Evolutionary conservation across 768 basidiomycete species (phyloP).

Genomic region (Collybia nuda): DNA sequence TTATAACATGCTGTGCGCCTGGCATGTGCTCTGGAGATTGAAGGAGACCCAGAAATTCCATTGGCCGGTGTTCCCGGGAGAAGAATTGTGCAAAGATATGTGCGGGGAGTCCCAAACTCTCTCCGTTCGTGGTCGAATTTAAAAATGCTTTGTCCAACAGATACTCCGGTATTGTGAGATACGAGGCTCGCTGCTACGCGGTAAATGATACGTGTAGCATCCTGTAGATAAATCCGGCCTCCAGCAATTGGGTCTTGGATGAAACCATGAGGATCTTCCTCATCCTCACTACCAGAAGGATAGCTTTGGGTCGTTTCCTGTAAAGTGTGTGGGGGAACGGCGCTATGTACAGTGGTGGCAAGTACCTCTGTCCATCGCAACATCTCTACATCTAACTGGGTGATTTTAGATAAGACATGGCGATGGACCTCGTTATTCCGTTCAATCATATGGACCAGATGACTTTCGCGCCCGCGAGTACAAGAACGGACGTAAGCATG

Average conservation of each 20-base stretch:
- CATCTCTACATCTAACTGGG: slow-evolving; percentile 38
- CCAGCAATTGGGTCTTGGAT: slow-evolving; percentile 66
- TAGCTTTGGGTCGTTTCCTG: slow-evolving; percentile 39
- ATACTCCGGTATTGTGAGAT: slow-evolving; percentile 6
- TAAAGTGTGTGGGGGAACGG: slow-evolving; percentile 46
- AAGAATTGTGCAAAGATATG: slow-evolving; percentile 48
- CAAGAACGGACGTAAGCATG: slow-evolving; percentile 54
- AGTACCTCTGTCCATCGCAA: slow-evolving; percentile 50
- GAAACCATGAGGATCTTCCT: slow-evolving; percentile 34
- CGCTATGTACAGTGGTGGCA: slow-evolving; percentile 31
- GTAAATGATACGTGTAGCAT: slow-evolving; percentile 58
- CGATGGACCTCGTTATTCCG: slow-evolving; percentile 55
- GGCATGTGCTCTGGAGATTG: slow-evolving; percentile 48
- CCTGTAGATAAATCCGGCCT: slow-evolving; percentile 53
- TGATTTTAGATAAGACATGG: slow-evolving; percentile 45
- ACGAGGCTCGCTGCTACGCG: slow-evolving; percentile 39
- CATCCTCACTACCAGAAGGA: slow-evolving; percentile 49
- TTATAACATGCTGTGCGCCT: slow-evolving; percentile 59
- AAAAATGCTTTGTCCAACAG: slow-evolving; percentile 31
- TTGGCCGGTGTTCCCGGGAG: slow-evolving; percentile 43
- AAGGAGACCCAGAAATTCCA: slow-evolving; percentile 42
- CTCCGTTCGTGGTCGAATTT: slow-evolving; percentile 35
- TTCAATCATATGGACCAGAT: slow-evolving; percentile 65
- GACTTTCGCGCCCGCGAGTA: slow-evolving; percentile 44
- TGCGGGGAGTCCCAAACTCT: slow-evolving; percentile 20